Base-by-base conservation (phyloP, 805 yeast genomes). In the Candida ipomoeae region DNA sequence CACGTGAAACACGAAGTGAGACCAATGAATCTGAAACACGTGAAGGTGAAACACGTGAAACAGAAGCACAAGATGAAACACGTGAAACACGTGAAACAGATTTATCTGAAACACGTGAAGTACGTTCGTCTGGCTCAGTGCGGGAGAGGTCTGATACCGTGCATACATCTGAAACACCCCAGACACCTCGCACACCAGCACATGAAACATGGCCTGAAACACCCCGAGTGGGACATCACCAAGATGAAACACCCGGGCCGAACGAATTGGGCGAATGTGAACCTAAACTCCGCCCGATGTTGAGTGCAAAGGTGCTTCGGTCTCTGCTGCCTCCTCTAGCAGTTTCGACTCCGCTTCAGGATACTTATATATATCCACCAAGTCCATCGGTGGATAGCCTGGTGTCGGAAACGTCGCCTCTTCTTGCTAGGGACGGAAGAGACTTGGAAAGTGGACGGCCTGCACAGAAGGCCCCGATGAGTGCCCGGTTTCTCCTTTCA, bases 381-480 rank as follows among this genome's bases (percentile, higher is more conserved):
- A 15, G 37, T 5, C 35, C 34, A 23, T n/a, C 41, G 3, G 20
- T 18, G 11, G 13, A 21, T 5, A 31, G 23, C 17, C 7, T 14
- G 14, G 15, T 32, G 18, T 48, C 44, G 11, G 52, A 49, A 35
- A 32, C 39, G 6, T 35, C 46, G 2, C 52, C 52, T 14, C 52
- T 49, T n/a, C 48, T 49, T 26, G 11, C 29, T 26, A 26, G 29
- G 29, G 29, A 26, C 11, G 29, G 11, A 5, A 18, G 32, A 13
- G 52, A 49, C 29, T 39, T 49, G 39, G 52, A 49, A 29, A 45
- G 46, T 21, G 49, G 41, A 6, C 32, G 35, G 8, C 10, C 36
- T 33, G 44, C 34, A 26, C 46, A 36, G 3, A 44, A 44, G 14
- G 40, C 15, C 6, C 33, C 34, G 21, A 2, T 3, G 34, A 6